Evolutionary conservation across 345 rosid genomes (phyloP), one percentile per base, ranked within the genome.

Genomic region (Arabis hirsuta): DNA sequence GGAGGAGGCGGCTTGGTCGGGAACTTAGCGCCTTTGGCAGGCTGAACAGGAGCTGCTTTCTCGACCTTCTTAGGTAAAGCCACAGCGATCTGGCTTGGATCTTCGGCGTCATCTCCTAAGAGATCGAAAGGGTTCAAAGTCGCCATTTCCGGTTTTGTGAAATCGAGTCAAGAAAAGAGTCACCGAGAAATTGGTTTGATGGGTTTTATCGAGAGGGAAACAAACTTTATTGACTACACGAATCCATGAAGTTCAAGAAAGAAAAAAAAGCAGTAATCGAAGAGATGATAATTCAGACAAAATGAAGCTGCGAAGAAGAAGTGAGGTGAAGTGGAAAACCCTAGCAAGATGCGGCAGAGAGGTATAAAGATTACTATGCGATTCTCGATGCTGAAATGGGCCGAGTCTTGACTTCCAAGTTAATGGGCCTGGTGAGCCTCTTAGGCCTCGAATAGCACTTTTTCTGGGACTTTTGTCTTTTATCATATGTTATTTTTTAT

Each of bases 121-220:
- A 90, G 85, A 81, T 83, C 86, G 62, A 95, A 95, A 9, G 90
- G 92, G 85, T 95, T 95, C 85, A 43, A 5, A 69, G 89, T 84
- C 60, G 99, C 82, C 99, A 95, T 94, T 7, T 72, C 55, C 48
- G 36, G 38, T 44, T 24, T 39, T 67, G n/a, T 9, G 55, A 55
- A 55, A 32, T 61, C 2, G 41, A 41, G 39, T 36, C 51, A 20
- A 2, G 8, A 39, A 42, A 71, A 24, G 50, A 45, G 45, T 46
- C 41, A 38, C 71, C 3, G 50, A 61, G 32, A 65, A 12, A 26
- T 43, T 50, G 44, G n/a, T 11, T 20, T 19, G 48, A 14, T 32
- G 61, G 72, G 14, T 67, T 58, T 22, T 65, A 13, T 16, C 19
- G 39, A n/a, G 12, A 32, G 11, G 26, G 29, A 3, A 56, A 58